These are phyloP conservation scores for Hericium coralloides DNA, from an alignment of 768 basidiomycete genomes.

Conservation along the genomic window DNA sequence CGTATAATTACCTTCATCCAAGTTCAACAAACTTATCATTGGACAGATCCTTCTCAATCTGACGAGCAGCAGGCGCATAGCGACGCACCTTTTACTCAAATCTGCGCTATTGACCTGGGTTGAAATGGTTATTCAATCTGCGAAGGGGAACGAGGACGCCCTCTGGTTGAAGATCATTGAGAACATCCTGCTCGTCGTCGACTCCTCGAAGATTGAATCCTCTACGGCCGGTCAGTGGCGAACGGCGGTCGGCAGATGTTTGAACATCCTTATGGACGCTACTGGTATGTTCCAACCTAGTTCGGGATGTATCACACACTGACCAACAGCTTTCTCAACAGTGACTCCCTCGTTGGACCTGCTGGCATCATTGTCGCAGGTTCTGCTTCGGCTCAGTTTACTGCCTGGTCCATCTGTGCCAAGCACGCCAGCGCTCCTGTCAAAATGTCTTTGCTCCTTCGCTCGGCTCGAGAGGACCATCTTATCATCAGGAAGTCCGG, in stretches of 20 bases:
- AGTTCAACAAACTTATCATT: background rate
- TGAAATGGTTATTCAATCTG: constrained; percentile 51
- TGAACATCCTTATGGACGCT: constrained; percentile 31
- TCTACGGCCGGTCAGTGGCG: constrained; percentile 57
- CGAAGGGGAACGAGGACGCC: constrained; percentile 30
- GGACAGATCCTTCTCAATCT: constrained; percentile 64
- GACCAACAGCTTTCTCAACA: background rate
- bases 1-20: constrained; percentile 11
- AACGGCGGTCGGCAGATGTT: constrained; percentile 41
- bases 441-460: constrained; percentile 4
- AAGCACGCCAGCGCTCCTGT: constrained; percentile 2
- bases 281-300: constrained; percentile 8
- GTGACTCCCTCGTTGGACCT: background rate
- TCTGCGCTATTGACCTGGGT: constrained; percentile 76
- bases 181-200: constrained; percentile 46
- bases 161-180: constrained; percentile 62
- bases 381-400: constrained; percentile 6
- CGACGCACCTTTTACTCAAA: constrained; percentile 61
- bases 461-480: constrained; percentile 3
- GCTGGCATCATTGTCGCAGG: background rate
- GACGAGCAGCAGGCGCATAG: constrained; percentile 60
- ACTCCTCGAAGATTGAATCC: constrained; percentile 41
- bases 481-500: background rate
- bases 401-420: constrained; percentile 4
- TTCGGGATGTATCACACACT: constrained; percentile 1